Conservation (phyloP, 2,329 filamentous ascomycete species). For the Trichoderma sp. region DNA sequence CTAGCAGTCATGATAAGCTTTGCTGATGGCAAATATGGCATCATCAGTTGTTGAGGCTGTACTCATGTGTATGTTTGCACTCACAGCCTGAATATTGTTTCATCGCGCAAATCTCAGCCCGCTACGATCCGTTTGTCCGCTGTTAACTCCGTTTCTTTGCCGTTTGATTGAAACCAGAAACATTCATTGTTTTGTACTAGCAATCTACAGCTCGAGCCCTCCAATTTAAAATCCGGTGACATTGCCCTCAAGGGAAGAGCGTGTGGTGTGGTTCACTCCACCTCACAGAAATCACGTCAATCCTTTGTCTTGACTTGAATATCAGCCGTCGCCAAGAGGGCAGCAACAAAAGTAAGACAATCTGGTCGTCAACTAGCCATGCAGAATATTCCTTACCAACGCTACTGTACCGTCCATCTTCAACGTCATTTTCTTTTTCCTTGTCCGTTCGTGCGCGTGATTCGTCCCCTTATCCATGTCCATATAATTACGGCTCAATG, state of each 20-base stretch:
- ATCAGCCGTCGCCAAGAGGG: background rate
- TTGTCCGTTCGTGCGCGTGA: constrained; percentile 13
- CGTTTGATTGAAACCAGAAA: background rate
- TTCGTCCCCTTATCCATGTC: constrained; percentile 12
- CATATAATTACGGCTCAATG: constrained; percentile 16
- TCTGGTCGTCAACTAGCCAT: background rate
- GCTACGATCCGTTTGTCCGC: background rate
- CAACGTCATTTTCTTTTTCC: constrained; percentile 1
- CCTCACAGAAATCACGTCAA: background rate
- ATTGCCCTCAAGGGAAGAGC: background rate
- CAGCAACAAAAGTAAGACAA: background rate
- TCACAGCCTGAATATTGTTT: background rate
- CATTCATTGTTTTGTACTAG: background rate
- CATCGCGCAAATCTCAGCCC: background rate
- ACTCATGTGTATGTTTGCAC: background rate
- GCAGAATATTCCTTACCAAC: background rate
- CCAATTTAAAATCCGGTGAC: background rate
- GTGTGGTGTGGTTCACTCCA: background rate
- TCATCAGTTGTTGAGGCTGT: background rate
- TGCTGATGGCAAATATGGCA: background rate
- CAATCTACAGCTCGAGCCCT: background rate
- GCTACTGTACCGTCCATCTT: background rate
- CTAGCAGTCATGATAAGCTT: background rate
- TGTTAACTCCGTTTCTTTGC: background rate
- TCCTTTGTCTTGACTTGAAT: background rate